Percentiles rank a stretch among this genome's conserved stretches.
phyloP scores from a whole-genome alignment of 2,329 filamentous ascomycete species.

The Aspergillus ochraceoroseus region DNA sequence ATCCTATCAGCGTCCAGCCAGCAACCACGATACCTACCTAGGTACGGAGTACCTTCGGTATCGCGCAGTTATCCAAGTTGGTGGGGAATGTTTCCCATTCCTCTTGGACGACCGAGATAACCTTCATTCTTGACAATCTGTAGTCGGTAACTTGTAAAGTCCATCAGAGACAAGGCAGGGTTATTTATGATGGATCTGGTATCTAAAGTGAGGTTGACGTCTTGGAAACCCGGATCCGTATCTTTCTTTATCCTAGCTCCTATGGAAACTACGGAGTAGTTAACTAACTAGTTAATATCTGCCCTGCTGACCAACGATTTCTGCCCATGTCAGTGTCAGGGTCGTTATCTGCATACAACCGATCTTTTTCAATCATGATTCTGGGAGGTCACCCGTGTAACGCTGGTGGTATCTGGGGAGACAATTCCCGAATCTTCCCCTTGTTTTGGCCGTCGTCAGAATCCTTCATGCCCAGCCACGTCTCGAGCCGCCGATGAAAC shows the following conservation, averaged over 20 bases:
- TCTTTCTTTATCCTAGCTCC: conserved; percentile 16
- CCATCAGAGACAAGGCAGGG: conserved; percentile 5
- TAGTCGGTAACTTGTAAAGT: not conserved
- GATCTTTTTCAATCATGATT: no score
- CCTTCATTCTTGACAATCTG: not conserved
- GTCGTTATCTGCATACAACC: no score
- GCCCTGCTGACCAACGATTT: no score
- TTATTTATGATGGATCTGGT: no score
- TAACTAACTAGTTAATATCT: no score
- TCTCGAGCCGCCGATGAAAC: conserved; percentile 11
- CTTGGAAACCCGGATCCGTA: conserved; percentile 15
- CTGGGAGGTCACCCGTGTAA: no score
- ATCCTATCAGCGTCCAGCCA: conserved; percentile 18
- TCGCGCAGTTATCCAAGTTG: conserved; percentile 10
- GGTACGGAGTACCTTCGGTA: no score
- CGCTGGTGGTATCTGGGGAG: no score
- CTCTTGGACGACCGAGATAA: conserved; percentile 6
- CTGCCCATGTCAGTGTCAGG: no score
- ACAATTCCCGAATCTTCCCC: conserved; percentile 17
- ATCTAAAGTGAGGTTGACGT: no score
- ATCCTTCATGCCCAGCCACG: conserved; percentile 2
- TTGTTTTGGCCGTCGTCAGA: conserved; percentile 4
- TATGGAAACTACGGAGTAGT: not conserved
- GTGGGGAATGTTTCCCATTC: conserved; percentile 11
- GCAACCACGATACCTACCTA: conserved; percentile 19